Evolutionary conservation across 306 rosid genomes (phyloP).

Genomic region (Sechiopsis laciniata): DNA sequence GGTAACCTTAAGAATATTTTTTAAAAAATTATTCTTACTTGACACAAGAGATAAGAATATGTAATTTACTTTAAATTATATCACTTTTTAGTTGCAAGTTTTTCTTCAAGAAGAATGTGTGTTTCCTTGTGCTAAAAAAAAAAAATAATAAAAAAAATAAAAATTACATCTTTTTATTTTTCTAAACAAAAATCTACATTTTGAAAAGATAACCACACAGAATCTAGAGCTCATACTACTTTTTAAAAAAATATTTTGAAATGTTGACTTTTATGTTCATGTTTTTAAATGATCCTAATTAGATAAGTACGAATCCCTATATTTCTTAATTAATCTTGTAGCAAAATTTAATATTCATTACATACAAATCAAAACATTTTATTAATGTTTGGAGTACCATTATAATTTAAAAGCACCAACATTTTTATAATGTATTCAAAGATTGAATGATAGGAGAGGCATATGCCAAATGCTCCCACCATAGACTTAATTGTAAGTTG

Average conservation of each 20-base stretch:
- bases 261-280: background rate
- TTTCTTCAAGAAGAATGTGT: too few species aligned
- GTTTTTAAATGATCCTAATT: background rate
- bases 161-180: too few species aligned
- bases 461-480: slow-evolving; percentile 8
- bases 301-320: background rate
- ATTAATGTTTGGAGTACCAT: background rate
- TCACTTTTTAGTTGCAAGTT: background rate
- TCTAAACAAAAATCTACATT: background rate
- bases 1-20: background rate
- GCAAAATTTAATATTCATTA: background rate
- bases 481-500: slow-evolving; percentile 7
- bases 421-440: background rate
- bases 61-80: background rate
- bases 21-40: too few species aligned
- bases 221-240: background rate
- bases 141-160: too few species aligned
- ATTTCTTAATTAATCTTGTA: background rate
- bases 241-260: background rate
- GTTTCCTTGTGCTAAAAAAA: too few species aligned
- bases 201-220: background rate
- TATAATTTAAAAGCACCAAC: background rate
- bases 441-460: background rate
- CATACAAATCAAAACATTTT: background rate
- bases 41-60: too few species aligned